Evolutionary conservation across 495 filamentous ascomycete species (phyloP).

Genomic region (Neurospora hispaniola): DNA sequence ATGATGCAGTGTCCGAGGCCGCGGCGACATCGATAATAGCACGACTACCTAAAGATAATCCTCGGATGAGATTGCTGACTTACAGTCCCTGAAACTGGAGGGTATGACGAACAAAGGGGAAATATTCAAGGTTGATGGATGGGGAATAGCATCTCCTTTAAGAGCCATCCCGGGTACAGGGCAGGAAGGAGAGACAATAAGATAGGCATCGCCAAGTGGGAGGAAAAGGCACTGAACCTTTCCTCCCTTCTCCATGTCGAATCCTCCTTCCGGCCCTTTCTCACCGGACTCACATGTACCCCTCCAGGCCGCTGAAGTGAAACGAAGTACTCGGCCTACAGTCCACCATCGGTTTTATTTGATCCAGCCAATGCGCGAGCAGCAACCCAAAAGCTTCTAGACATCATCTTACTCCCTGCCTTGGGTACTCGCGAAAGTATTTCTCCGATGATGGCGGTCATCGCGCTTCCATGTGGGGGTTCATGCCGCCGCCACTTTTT

Average conservation of each 20-base stretch:
- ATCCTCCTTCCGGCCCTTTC: neutral
- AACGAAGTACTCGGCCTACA: neutral
- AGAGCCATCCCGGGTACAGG: neutral
- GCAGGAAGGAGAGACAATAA: neutral
- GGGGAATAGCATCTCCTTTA: neutral
- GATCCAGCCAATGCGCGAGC: neutral
- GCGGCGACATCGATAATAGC: neutral
- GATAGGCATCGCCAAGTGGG: neutral
- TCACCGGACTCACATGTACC: neutral
- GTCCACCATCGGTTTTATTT: neutral
- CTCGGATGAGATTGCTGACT: neutral
- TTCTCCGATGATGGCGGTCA: neutral
- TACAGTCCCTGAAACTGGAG: neutral
- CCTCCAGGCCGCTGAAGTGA: neutral
- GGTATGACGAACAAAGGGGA: neutral
- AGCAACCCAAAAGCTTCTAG: neutral
- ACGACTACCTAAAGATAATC: neutral
- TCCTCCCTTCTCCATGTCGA: neutral
- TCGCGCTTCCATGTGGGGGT: neutral
- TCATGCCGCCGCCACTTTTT: neutral
- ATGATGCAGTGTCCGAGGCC: neutral
- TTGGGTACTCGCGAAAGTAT: neutral
- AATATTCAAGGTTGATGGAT: neutral
- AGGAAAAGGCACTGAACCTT: neutral
- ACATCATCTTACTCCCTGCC: neutral